These are phyloP conservation scores for Hypoxylon subgilvum DNA, from an alignment of 495 filamentous ascomycete species.

Conservation along the genomic window DNA sequence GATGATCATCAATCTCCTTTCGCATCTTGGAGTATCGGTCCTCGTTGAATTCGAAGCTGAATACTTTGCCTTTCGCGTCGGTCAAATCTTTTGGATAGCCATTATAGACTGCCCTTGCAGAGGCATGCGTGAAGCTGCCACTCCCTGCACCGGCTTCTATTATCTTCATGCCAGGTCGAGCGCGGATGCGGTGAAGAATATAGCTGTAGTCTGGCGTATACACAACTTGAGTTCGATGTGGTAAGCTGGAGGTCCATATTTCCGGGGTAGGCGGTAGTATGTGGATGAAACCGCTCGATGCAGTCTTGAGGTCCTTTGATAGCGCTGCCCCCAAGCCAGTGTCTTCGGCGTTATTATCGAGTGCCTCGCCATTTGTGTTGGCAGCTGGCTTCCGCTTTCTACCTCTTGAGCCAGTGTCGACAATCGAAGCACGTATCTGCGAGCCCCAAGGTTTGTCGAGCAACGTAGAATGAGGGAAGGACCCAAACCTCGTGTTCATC, in stretches of 20 bases:
- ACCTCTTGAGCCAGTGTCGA: conserved; percentile 84
- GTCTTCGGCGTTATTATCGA: conserved; percentile 37
- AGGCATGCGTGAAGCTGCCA: conserved; percentile 92
- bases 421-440: conserved; percentile 85
- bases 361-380: conserved; percentile 34
- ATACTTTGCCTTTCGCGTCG: conserved; percentile 72
- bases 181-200: conserved; percentile 84
- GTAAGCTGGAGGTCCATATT: conserved; percentile 86
- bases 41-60: conserved; percentile 91
- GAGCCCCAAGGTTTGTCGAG: conserved; percentile 84
- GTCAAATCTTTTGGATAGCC: conserved; percentile 63
- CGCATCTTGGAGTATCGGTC: conserved; percentile 74
- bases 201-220: conserved; percentile 98
- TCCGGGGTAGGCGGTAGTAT: conserved; percentile 90
- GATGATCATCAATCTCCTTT: conserved; percentile 76
- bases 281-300: conserved; percentile 85
- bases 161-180: conserved; percentile 75
- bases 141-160: conserved; percentile 96
- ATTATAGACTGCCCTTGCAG: conserved; percentile 84
- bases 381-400: conserved; percentile 61
- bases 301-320: conserved; percentile 55
- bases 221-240: conserved; percentile 95
- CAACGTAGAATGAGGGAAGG: conserved; percentile 89
- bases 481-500: conserved; percentile 91
- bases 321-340: conserved; percentile 25